phyloP scores from a whole-genome alignment of 257 asterid species.

The Gardenia jasminoides region DNA sequence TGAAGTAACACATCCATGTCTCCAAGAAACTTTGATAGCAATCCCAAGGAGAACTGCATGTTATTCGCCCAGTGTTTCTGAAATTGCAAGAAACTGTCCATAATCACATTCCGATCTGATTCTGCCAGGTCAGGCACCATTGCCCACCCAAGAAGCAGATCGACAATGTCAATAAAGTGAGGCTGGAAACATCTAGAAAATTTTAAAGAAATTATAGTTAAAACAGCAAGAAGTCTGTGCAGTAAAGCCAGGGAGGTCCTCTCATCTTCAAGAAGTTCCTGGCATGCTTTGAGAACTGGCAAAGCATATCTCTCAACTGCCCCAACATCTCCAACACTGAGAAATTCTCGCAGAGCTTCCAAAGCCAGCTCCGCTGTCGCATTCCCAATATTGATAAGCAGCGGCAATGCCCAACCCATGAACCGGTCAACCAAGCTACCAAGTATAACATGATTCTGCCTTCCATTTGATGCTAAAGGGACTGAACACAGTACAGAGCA shows the following conservation, averaged over 20 bases:
- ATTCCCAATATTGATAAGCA: slow-evolving; percentile 51
- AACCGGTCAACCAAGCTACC: slow-evolving; percentile 75
- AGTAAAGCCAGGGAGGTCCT: slow-evolving; percentile 82
- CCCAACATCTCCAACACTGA: slow-evolving; percentile 79
- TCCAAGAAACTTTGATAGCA: slow-evolving; percentile 89
- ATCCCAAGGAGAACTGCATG: slow-evolving; percentile 88
- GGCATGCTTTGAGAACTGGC: slow-evolving; percentile 94
- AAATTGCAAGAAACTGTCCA: slow-evolving; percentile 96
- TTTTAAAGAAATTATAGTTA: slow-evolving; percentile 81
- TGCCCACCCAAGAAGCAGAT: slow-evolving; percentile 98
- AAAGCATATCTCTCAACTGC: slow-evolving; percentile 89
- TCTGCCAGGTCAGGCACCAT: slow-evolving; percentile 82
- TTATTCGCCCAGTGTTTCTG: slow-evolving; percentile 98
- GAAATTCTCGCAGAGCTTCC: slow-evolving; percentile 87
- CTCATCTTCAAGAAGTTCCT: slow-evolving; percentile 97
- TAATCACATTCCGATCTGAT: slow-evolving; percentile 70
- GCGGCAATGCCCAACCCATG: slow-evolving; percentile 90
- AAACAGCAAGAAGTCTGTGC: slow-evolving; percentile 67
- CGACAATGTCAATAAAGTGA: slow-evolving; percentile 91
- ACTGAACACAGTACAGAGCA: slow-evolving; percentile 71
- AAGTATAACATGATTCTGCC: slow-evolving; percentile 76
- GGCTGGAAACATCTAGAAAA: slow-evolving; percentile 92
- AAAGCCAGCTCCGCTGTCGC: slow-evolving; percentile 74
- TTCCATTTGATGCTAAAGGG: slow-evolving; percentile 68
- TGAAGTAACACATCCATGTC: slow-evolving; percentile 91